Conservation (phyloP, 352 stramenopile species). For the Pythium grandisporangium region DNA sequence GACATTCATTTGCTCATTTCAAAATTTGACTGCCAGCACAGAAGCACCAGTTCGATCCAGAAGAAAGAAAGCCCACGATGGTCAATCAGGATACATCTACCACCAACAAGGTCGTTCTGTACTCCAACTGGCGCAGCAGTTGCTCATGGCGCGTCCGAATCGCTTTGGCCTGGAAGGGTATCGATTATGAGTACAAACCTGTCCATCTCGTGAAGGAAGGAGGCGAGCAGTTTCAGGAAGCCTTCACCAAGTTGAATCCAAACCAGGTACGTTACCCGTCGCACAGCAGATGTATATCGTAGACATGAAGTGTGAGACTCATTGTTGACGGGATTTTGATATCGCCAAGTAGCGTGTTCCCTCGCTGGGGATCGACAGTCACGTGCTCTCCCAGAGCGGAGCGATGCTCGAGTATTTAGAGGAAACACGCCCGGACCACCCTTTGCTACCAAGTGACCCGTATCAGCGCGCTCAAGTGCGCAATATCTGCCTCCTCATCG, state of each 20-base stretch:
- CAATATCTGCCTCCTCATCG: constrained; percentile 87
- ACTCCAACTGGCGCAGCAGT: constrained; percentile 85
- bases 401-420: constrained; percentile 94
- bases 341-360: constrained; percentile 61
- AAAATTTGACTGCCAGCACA: too few species aligned
- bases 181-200: constrained; percentile 72
- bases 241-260: constrained; percentile 54
- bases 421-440: constrained; percentile 53
- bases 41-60: too few species aligned
- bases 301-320: not conserved
- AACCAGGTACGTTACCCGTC: constrained; percentile 37
- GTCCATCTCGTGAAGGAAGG: constrained; percentile 59
- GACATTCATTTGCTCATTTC: too few species aligned
- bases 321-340: not conserved
- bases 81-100: too few species aligned
- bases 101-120: too few species aligned
- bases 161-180: constrained; percentile 77
- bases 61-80: too few species aligned
- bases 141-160: constrained; percentile 88
- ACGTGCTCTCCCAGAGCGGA: constrained; percentile 69
- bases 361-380: constrained; percentile 68
- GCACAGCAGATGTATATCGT: not conserved
- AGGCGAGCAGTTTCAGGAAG: constrained; percentile 41
- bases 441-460: constrained; percentile 66
- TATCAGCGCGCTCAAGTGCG: constrained; percentile 63